phyloP scores from a whole-genome alignment of 2,329 filamentous ascomycete genomes.

The Penicillium concentricum region DNA sequence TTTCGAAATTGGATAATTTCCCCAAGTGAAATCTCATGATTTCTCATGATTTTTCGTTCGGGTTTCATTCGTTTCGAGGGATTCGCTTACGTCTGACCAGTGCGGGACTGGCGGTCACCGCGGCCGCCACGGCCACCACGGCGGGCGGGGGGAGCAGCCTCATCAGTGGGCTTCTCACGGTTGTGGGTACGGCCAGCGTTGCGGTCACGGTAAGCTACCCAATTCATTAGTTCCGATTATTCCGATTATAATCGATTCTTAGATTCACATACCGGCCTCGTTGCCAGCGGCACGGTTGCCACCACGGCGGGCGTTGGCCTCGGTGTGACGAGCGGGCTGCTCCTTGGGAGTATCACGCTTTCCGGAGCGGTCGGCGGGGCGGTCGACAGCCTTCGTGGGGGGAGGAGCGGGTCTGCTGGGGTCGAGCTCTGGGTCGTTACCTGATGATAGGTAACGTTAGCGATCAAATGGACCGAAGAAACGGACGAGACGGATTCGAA shows the following conservation, averaged over 20 bases:
- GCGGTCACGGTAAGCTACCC: constrained; percentile 84
- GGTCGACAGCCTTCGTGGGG: constrained; percentile 87
- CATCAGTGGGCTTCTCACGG: constrained; percentile 75
- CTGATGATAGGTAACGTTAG: constrained; percentile 46
- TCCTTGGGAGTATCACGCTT: constrained; percentile 87
- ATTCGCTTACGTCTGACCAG: constrained; percentile 56
- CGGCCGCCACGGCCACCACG: constrained; percentile 47
- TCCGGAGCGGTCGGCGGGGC: constrained; percentile 69
- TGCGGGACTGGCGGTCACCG: constrained; percentile 61
- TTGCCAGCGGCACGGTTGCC: constrained; percentile 63
- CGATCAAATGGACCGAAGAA: constrained; percentile 7
- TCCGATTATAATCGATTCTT: background rate
- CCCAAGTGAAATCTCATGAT: background rate
- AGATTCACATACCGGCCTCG: constrained; percentile 73
- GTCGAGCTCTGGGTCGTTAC: constrained; percentile 69
- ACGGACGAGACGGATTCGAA: constrained; percentile 1
- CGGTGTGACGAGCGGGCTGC: constrained; percentile 52
- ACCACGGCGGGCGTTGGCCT: constrained; percentile 46
- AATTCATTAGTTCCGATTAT: constrained; percentile 11
- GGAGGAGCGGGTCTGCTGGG: constrained; percentile 72
- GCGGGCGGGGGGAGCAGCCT: constrained; percentile 51
- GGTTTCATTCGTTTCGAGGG: constrained; percentile 5
- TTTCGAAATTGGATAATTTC: background rate
- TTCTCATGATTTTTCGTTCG: background rate
- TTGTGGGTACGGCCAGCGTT: constrained; percentile 78